These are phyloP conservation scores for Phytophthora quininea DNA, from an alignment of 352 stramenopile species.

Conservation along the genomic window DNA sequence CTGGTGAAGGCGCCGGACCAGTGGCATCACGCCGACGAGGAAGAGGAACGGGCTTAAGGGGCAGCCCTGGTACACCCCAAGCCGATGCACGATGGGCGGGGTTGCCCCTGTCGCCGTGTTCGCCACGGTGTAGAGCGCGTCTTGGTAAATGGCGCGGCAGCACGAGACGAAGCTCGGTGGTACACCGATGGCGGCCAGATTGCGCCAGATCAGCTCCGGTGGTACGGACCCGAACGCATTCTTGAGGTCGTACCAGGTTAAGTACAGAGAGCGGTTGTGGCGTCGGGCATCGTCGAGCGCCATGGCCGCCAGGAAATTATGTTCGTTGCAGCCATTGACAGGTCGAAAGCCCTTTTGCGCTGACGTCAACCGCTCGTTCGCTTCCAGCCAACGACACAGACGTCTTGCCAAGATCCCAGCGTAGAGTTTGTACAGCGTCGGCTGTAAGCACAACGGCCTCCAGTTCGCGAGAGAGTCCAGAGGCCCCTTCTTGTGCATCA, in stretches of 20 bases:
- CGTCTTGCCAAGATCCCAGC: slow-evolving; percentile 9
- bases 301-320: slow-evolving; percentile 23
- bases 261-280: slow-evolving; percentile 3
- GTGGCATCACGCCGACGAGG: slow-evolving; percentile 18
- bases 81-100: neutral
- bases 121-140: neutral
- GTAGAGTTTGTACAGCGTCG: slow-evolving; percentile 33
- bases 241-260: slow-evolving; percentile 24
- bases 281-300: slow-evolving; percentile 21
- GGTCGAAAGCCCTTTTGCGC: slow-evolving; percentile 28
- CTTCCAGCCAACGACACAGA: slow-evolving; percentile 20
- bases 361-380: slow-evolving; percentile 7
- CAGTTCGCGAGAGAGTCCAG: slow-evolving; percentile 14
- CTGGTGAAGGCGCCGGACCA: slow-evolving; percentile 8
- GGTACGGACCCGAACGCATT: slow-evolving; percentile 26
- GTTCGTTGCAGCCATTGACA: slow-evolving; percentile 24
- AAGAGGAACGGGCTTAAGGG: slow-evolving; percentile 30
- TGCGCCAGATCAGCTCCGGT: slow-evolving; percentile 14
- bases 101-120: neutral
- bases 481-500: slow-evolving; percentile 35
- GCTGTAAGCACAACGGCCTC: slow-evolving; percentile 30
- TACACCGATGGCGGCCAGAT: slow-evolving; percentile 14
- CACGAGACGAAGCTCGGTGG: neutral
- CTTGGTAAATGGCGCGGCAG: slow-evolving; percentile 6
- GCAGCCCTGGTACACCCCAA: slow-evolving; percentile 30